These are phyloP conservation scores for Fusarium sp. DNA, from an alignment of 2,329 filamentous ascomycete species.

Conservation along the genomic window DNA sequence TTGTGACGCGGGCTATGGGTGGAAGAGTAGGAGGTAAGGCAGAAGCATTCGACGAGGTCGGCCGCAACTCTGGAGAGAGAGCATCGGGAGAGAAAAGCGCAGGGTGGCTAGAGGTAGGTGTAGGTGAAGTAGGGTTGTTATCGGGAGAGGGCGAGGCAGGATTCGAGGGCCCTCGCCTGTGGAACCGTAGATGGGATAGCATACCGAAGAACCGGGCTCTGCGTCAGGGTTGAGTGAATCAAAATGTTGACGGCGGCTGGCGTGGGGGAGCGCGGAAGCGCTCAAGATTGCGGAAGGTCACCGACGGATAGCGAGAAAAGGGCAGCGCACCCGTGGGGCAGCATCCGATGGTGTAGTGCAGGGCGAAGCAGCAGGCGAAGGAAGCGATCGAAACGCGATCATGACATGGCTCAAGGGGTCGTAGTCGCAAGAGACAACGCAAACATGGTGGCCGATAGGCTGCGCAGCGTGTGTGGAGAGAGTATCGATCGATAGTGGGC, in stretches of 20 bases:
- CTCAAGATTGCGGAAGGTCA: constrained; percentile 36
- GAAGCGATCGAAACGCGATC: constrained; percentile 44
- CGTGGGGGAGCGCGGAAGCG: constrained; percentile 31
- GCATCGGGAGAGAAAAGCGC: constrained; percentile 59
- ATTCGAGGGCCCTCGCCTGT: constrained; percentile 68
- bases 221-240: constrained; percentile 38
- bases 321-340: constrained; percentile 40
- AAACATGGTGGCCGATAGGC: constrained; percentile 42
- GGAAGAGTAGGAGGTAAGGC: constrained; percentile 63
- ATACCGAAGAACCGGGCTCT: constrained; percentile 52
- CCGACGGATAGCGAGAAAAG: constrained; percentile 30
- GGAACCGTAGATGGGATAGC: constrained; percentile 70
- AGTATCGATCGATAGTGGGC: constrained; percentile 31
- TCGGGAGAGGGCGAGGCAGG: constrained; percentile 67
- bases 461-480: constrained; percentile 18
- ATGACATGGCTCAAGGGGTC: constrained; percentile 49
- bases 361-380: constrained; percentile 38
- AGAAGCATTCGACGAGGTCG: constrained; percentile 54
- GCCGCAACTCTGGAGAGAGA: constrained; percentile 53
- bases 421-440: constrained; percentile 38
- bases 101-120: constrained; percentile 55
- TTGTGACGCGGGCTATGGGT: constrained; percentile 64
- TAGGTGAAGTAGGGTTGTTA: constrained; percentile 58
- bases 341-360: constrained; percentile 37
- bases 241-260: constrained; percentile 40